A percentile compares a stretch with the other conserved stretches of the same genome.
Evolutionary conservation across 805 yeast genomes (phyloP).

Genomic region (Kregervanrija fluxuum): DNA sequence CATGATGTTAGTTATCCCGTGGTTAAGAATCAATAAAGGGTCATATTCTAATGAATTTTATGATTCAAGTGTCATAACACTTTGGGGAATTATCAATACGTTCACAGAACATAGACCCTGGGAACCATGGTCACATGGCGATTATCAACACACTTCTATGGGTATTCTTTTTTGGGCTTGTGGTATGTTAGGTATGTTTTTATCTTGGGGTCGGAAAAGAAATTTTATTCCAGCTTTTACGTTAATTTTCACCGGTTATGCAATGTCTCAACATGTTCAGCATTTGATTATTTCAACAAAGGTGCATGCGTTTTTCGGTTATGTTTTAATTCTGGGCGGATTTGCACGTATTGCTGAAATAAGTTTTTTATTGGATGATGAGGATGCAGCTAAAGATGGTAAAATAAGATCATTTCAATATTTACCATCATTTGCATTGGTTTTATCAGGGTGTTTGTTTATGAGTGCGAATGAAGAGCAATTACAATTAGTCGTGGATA

Average conservation of each 20-base stretch:
- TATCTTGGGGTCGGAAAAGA: slow-evolving; percentile 62
- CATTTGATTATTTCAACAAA: slow-evolving; percentile 69
- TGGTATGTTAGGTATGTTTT: slow-evolving; percentile 75
- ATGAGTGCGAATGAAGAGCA: slow-evolving; percentile 95
- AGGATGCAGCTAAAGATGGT: slow-evolving; percentile 32
- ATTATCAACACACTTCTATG: slow-evolving; percentile 93
- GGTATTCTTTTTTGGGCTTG: slow-evolving; percentile 97
- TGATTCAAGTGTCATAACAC: slow-evolving; percentile 72
- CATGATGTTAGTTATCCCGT: slow-evolving; percentile 62
- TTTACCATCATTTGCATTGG: slow-evolving; percentile 73
- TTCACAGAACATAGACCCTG: slow-evolving; percentile 91
- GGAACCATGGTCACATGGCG: slow-evolving; percentile 92
- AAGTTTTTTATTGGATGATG: slow-evolving; percentile 64
- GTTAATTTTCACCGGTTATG: slow-evolving; percentile 84
- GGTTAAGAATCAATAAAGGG: slow-evolving; percentile 52
- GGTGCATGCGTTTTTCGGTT: slow-evolving; percentile 83
- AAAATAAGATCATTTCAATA: slow-evolving; percentile 69
- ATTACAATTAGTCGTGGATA: slow-evolving; percentile 55
- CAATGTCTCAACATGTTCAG: slow-evolving; percentile 89
- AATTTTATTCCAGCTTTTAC: slow-evolving; percentile 76
- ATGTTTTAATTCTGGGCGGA: slow-evolving; percentile 75
- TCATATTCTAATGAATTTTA: slow-evolving; percentile 73
- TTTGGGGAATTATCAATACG: slow-evolving; percentile 91
- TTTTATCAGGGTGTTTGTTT: slow-evolving; percentile 72
- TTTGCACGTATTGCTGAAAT: slow-evolving; percentile 70